Evolutionary conservation across 2,329 filamentous ascomycete species (phyloP).

Genomic region (Nannizziopsis barbatae): DNA sequence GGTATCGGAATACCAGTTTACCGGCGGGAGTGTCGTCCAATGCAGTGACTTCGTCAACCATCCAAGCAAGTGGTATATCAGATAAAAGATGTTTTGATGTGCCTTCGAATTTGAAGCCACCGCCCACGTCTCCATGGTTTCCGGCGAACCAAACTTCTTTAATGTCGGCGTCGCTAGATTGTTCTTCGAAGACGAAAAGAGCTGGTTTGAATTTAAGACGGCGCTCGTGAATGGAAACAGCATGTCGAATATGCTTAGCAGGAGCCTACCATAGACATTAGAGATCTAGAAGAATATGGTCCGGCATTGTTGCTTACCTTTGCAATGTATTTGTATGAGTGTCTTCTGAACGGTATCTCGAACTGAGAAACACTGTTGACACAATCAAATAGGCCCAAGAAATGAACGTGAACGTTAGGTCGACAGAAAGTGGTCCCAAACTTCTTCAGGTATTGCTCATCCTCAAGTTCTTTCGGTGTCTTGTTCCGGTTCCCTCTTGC

Average conservation of each 20-base stretch:
- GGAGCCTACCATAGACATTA: constrained; percentile 24
- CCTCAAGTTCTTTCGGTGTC: constrained; percentile 15
- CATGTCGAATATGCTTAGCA: constrained; percentile 41
- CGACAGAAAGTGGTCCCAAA: constrained; percentile 43
- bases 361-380: constrained; percentile 40
- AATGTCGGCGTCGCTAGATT: constrained; percentile 30
- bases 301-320: constrained; percentile 24
- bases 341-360: constrained; percentile 30
- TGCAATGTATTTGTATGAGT: constrained; percentile 28
- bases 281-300: no score
- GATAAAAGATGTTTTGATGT: constrained; percentile 31
- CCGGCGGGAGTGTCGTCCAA: constrained; percentile 18
- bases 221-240: constrained; percentile 44
- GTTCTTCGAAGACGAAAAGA: constrained; percentile 27
- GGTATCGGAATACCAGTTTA: constrained; percentile 18
- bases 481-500: constrained; percentile 22
- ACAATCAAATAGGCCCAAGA: constrained; percentile 47
- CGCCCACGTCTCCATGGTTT: constrained; percentile 45
- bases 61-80: constrained; percentile 44
- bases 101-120: constrained; percentile 38
- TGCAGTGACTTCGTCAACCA: constrained; percentile 39
- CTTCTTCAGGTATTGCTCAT: constrained; percentile 27
- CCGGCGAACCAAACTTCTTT: constrained; percentile 48
- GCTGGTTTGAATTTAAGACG: constrained; percentile 47
- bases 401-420: constrained; percentile 38